Percentiles rank a stretch among this genome's conserved stretches.
phyloP scores from a whole-genome alignment of 2,329 filamentous ascomycete genomes.

The Cercospora sp. region DNA sequence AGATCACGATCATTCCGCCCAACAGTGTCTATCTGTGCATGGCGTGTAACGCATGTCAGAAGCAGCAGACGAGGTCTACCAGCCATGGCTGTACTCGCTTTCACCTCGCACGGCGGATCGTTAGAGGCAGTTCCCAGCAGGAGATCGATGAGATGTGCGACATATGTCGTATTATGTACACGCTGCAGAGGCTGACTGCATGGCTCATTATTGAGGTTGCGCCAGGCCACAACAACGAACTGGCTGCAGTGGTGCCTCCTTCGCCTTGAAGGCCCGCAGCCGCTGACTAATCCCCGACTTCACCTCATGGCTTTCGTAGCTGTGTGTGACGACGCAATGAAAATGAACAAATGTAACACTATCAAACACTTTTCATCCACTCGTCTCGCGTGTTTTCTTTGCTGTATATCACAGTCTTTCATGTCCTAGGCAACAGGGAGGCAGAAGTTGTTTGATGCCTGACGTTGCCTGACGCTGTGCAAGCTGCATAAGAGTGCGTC shows the following conservation, averaged over 20 bases:
- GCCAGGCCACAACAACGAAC: background rate
- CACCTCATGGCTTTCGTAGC: background rate
- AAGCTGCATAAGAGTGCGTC: constrained; percentile 1
- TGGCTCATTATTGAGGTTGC: background rate
- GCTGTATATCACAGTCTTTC: background rate
- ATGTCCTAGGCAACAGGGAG: background rate
- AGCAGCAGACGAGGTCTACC: background rate
- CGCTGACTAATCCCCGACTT: constrained; percentile 4
- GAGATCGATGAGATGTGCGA: background rate
- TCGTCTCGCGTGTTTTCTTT: background rate
- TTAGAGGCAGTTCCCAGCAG: background rate
- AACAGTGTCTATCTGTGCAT: background rate
- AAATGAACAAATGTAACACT: background rate
- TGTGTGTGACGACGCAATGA: constrained; percentile 4
- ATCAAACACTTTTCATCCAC: background rate
- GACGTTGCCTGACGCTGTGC: constrained; percentile 4
- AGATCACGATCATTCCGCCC: constrained; percentile 36
- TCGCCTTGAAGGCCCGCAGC: background rate
- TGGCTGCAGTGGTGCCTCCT: background rate
- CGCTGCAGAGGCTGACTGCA: background rate
- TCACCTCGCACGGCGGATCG: background rate
- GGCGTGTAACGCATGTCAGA: background rate
- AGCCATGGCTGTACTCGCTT: background rate
- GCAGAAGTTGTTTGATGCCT: constrained; percentile 1
- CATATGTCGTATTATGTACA: background rate